phyloP scores from a whole-genome alignment of 768 basidiomycete species.

The Suillus ampliporus region DNA sequence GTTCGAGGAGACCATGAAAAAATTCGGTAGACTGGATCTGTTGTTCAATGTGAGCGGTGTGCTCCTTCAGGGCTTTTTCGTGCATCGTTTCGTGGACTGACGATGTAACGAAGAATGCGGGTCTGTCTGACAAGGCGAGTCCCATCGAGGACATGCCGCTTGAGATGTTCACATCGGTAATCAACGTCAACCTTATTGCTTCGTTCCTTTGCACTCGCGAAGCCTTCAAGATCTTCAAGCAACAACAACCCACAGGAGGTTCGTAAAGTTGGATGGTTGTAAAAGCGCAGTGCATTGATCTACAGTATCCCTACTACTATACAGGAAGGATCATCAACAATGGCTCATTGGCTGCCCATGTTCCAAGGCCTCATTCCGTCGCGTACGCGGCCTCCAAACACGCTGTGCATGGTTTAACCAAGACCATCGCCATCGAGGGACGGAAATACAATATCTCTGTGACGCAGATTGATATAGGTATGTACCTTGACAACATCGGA shows the following conservation, averaged over 20 bases:
- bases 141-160: conserved; percentile 67
- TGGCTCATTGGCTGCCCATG: conserved; percentile 75
- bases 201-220: conserved; percentile 80
- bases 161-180: conserved; percentile 63
- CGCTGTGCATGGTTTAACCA: conserved; percentile 78
- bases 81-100: neutral
- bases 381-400: conserved; percentile 85
- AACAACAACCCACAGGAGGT: conserved; percentile 76
- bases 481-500: conserved; percentile 9
- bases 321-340: conserved; percentile 85
- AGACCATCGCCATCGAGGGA: conserved; percentile 78
- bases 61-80: neutral
- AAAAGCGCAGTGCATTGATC: conserved; percentile 5
- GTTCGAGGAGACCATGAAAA: conserved; percentile 56
- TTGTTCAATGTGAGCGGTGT: conserved; percentile 72
- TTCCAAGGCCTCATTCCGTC: conserved; percentile 64
- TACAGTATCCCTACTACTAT: neutral
- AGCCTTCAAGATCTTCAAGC: conserved; percentile 75
- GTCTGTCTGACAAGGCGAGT: conserved; percentile 52
- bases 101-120: conserved; percentile 66
- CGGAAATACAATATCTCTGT: conserved; percentile 73
- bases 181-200: conserved; percentile 75
- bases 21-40: conserved; percentile 75
- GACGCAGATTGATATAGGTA: conserved; percentile 86
- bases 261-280: conserved; percentile 14